A percentile compares a stretch with the other conserved stretches of the same genome.
phyloP scores from a whole-genome alignment of 2,329 filamentous ascomycete species.

The Colletotrichum orchidophilum region DNA sequence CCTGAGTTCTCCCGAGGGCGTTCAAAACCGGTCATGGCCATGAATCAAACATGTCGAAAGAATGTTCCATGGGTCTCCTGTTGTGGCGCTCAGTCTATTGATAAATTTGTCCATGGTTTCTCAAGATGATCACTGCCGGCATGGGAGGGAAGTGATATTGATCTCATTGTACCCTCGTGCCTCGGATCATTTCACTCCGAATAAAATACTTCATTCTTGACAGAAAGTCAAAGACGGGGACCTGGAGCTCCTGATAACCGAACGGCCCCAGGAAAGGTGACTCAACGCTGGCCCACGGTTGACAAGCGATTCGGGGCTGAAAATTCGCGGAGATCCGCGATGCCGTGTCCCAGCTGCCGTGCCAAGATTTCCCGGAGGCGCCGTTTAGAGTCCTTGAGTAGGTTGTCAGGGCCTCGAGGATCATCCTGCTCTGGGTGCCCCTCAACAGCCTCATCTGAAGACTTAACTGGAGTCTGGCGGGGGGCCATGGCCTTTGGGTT shows the following conservation, averaged over 20 bases:
- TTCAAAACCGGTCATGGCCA: background rate
- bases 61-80: background rate
- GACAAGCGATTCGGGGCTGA: no score
- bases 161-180: background rate
- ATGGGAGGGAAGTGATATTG: background rate
- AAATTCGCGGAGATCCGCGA: background rate
- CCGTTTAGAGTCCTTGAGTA: background rate
- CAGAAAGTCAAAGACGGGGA: background rate
- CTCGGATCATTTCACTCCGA: background rate
- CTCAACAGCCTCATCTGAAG: background rate
- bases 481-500: background rate
- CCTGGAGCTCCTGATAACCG: background rate
- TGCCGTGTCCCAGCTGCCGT: background rate
- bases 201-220: background rate
- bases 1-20: background rate
- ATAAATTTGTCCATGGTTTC: background rate
- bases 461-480: background rate
- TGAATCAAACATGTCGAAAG: background rate
- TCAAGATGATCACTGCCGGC: background rate
- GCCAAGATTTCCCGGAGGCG: background rate
- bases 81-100: background rate
- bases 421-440: background rate
- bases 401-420: background rate
- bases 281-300: background rate
- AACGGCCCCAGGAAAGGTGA: background rate